Percentiles rank a stretch among this genome's conserved stretches.
These are phyloP conservation scores for Alternaria rosae DNA, from an alignment of 2,329 filamentous ascomycete genomes.

Conservation along the genomic window DNA sequence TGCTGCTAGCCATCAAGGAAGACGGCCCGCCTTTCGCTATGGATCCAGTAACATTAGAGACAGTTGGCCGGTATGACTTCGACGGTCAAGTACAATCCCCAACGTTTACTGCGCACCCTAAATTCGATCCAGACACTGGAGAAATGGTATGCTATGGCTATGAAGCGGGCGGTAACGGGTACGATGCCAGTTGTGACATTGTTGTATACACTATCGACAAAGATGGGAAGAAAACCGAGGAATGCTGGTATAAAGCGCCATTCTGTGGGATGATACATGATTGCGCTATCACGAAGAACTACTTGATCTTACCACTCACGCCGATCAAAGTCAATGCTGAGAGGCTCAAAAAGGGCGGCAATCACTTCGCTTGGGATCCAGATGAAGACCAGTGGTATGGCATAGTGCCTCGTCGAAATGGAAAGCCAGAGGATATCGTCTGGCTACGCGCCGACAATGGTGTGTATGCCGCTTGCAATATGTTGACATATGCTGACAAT, in stretches of 20 bases:
- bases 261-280: constrained; percentile 53
- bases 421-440: constrained; percentile 60
- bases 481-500: neutral
- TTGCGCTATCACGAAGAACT: constrained; percentile 51
- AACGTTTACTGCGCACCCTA: constrained; percentile 56
- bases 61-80: constrained; percentile 51
- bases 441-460: constrained; percentile 63
- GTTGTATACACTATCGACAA: constrained; percentile 52
- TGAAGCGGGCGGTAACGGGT: constrained; percentile 50
- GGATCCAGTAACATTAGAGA: constrained; percentile 52
- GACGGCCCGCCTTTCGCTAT: constrained; percentile 51
- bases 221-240: constrained; percentile 49
- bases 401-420: constrained; percentile 60
- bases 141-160: constrained; percentile 55
- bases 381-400: constrained; percentile 65
- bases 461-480: constrained; percentile 25
- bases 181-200: constrained; percentile 47
- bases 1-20: constrained; percentile 63
- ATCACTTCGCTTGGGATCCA: constrained; percentile 54
- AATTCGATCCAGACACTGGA: constrained; percentile 53
- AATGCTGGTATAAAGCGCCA: constrained; percentile 52
- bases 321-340: constrained; percentile 48
- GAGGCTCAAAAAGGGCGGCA: constrained; percentile 48
- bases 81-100: constrained; percentile 49
- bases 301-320: constrained; percentile 49